Conservation (phyloP, 345 rosid species). For the Zanthoxylum bungeanum region DNA sequence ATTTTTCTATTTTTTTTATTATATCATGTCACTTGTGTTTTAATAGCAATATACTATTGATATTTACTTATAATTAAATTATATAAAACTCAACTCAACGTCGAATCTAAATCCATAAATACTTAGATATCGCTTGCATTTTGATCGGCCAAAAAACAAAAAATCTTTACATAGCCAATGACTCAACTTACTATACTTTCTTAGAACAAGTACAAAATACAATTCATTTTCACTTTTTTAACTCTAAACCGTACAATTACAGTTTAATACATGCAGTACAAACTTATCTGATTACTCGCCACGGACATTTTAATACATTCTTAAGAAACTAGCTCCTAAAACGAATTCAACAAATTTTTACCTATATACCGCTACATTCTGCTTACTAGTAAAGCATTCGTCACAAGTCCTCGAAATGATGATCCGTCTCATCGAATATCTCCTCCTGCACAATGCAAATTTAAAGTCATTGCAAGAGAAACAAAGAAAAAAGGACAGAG, state of each 20-base stretch:
- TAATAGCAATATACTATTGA: too few species aligned
- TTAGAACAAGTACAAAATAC: neutral
- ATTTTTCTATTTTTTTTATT: too few species aligned
- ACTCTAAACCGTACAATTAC: neutral
- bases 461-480: neutral
- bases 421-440: slow-evolving; percentile 94
- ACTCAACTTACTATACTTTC: neutral
- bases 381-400: neutral
- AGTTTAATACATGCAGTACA: neutral
- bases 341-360: slow-evolving; percentile 6
- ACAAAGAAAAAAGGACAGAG: neutral
- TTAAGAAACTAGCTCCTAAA: neutral
- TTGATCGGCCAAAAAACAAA: neutral
- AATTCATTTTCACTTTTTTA: neutral
- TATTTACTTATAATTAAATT: too few species aligned
- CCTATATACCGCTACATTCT: neutral
- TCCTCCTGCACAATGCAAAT: slow-evolving; percentile 57
- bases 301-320: neutral
- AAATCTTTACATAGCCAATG: neutral
- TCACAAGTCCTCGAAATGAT: slow-evolving; percentile 70
- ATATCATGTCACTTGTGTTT: too few species aligned
- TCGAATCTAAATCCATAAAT: too few species aligned
- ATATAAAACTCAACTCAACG: too few species aligned
- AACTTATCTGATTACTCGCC: neutral
- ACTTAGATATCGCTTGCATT: neutral